Evolutionary conservation across 1,284 basidiomycete species (phyloP).

Genomic region (Marasmius tenuissimus): DNA sequence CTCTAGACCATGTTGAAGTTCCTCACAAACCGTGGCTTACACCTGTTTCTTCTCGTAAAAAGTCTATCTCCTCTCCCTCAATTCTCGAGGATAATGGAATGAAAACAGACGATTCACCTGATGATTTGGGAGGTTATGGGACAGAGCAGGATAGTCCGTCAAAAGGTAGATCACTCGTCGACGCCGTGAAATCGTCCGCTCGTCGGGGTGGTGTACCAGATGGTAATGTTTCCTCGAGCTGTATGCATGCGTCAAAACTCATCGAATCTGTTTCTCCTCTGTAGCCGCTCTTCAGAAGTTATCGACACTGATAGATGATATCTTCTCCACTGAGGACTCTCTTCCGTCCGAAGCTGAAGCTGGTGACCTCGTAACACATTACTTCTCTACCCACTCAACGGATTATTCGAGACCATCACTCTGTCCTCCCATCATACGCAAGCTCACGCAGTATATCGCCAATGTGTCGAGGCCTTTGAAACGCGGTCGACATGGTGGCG

Average conservation of each 20-base stretch:
- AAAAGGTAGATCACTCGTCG: conserved; percentile 25
- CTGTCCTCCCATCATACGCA: conserved; percentile 58
- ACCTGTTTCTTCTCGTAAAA: conserved; percentile 38
- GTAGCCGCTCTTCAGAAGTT: conserved; percentile 11
- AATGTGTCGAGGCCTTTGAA: conserved; percentile 66
- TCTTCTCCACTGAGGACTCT: conserved; percentile 87
- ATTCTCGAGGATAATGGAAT: conserved; percentile 25
- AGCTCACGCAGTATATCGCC: conserved; percentile 66
- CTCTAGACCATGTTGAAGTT: conserved; percentile 60
- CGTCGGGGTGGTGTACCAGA: conserved; percentile 74
- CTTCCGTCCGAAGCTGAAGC: conserved; percentile 65
- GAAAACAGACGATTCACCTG: conserved; percentile 37
- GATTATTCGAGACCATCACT: conserved; percentile 63
- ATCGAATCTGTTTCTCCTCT: neutral
- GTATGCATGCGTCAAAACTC: conserved; percentile 19
- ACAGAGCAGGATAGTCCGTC: conserved; percentile 38
- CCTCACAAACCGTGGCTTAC: conserved; percentile 53
- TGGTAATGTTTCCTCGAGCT: conserved; percentile 52
- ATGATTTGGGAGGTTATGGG: conserved; percentile 62
- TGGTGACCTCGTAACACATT: conserved; percentile 57
- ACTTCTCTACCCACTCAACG: conserved; percentile 63
- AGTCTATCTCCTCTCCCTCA: conserved; percentile 27
- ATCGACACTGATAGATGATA: conserved; percentile 68
- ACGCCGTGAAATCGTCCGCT: conserved; percentile 44
- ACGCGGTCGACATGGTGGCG: conserved; percentile 43